Evolutionary conservation across 2,329 filamentous ascomycete genomes (phyloP).

Genomic region (Colletotrichum tabaci): DNA sequence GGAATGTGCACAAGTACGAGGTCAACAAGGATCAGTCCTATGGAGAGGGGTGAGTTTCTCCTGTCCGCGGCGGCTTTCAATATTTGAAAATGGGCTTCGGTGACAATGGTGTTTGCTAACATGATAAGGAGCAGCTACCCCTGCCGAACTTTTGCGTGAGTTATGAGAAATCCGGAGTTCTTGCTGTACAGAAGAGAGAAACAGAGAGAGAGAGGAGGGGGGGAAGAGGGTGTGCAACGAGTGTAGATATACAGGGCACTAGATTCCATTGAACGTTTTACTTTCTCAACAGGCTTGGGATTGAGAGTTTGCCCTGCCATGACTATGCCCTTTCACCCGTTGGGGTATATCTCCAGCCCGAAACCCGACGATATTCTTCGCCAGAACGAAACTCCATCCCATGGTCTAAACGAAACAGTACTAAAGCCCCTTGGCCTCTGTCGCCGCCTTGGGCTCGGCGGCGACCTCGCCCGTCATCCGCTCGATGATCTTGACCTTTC

Average conservation of each 20-base stretch:
- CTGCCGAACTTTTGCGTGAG: slow-evolving; percentile 73
- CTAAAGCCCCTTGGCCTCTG: slow-evolving; percentile 23
- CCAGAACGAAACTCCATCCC: slow-evolving; percentile 7
- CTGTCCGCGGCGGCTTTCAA: slow-evolving; percentile 1
- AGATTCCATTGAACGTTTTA: slow-evolving; percentile 47
- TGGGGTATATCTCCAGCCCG: slow-evolving; percentile 13
- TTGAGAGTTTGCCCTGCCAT: neutral
- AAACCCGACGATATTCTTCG: neutral
- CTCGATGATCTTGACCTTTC: slow-evolving; percentile 89
- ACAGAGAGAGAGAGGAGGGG: no score
- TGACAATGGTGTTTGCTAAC: slow-evolving; percentile 49
- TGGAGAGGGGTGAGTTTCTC: slow-evolving; percentile 72
- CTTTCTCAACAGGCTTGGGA: slow-evolving; percentile 2
- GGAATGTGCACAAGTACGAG: slow-evolving; percentile 79
- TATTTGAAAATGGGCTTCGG: slow-evolving; percentile 14
- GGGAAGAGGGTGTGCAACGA: slow-evolving; percentile 27
- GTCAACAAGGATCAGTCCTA: slow-evolving; percentile 80
- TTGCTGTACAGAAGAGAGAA: slow-evolving; percentile 44
- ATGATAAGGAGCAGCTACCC: slow-evolving; percentile 66
- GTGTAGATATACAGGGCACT: slow-evolving; percentile 50
- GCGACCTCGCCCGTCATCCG: slow-evolving; percentile 68
- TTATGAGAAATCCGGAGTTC: slow-evolving; percentile 41
- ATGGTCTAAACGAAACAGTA: neutral
- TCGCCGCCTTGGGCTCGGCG: slow-evolving; percentile 14
- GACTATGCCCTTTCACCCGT: neutral